These are phyloP conservation scores for Hypoxylon sp. DNA, from an alignment of 2,329 filamentous ascomycete species.

Conservation along the genomic window DNA sequence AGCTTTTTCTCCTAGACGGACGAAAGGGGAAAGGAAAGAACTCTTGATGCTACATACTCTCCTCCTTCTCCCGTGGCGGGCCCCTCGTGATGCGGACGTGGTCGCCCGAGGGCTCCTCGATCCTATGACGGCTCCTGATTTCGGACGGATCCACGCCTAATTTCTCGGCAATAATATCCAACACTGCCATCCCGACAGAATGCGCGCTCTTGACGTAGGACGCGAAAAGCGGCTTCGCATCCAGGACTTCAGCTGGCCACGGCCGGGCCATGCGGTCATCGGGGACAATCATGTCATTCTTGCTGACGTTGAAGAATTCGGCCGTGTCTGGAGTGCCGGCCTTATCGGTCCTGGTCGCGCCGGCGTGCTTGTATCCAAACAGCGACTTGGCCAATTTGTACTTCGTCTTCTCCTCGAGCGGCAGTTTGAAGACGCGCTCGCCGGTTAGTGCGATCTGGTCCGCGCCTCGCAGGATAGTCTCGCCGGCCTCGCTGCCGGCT, in stretches of 20 bases:
- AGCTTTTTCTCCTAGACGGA: not conserved
- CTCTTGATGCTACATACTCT: constrained; percentile 17
- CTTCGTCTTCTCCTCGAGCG: constrained; percentile 48
- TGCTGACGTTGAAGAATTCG: constrained; percentile 54
- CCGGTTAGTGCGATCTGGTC: constrained; percentile 44
- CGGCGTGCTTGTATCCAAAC: constrained; percentile 52
- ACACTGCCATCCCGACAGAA: constrained; percentile 47
- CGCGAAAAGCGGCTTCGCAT: constrained; percentile 45
- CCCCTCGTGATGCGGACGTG: constrained; percentile 52
- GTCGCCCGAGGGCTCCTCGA: constrained; percentile 50
- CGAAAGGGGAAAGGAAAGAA: not conserved
- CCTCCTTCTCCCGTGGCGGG: constrained; percentile 49
- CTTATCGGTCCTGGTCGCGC: constrained; percentile 49
- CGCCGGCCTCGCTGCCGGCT: constrained; percentile 40
- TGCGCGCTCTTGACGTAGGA: constrained; percentile 49
- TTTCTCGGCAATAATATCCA: constrained; percentile 47
- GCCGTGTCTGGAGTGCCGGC: constrained; percentile 49
- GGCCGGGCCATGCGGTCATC: constrained; percentile 42
- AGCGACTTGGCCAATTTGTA: constrained; percentile 46
- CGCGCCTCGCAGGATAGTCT: constrained; percentile 40
- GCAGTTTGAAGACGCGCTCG: constrained; percentile 47
- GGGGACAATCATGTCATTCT: constrained; percentile 51
- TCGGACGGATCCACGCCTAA: constrained; percentile 47
- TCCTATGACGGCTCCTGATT: constrained; percentile 48
- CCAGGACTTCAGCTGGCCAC: constrained; percentile 48